These are phyloP conservation scores for Pholiota adiposa DNA, from an alignment of 1,284 basidiomycete genomes.

Conservation along the genomic window DNA sequence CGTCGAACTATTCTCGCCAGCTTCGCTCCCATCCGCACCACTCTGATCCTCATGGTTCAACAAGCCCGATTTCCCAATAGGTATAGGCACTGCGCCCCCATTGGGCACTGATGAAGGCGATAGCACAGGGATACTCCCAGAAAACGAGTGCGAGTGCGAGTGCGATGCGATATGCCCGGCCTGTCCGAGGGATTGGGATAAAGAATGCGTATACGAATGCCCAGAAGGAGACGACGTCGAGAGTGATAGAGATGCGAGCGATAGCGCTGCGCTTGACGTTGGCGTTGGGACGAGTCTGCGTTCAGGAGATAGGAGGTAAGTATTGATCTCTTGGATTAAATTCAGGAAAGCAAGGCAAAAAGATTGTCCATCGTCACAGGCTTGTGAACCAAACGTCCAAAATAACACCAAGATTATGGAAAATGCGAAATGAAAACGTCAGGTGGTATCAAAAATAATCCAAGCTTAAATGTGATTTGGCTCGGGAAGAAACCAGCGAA, in stretches of 20 bases:
- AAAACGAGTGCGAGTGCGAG: slow-evolving; percentile 11
- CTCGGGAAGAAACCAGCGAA: neutral
- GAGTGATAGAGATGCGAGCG: slow-evolving; percentile 55
- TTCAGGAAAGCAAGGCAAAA: neutral
- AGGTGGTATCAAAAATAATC: neutral
- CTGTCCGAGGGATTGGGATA: slow-evolving; percentile 10
- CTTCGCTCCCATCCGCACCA: neutral
- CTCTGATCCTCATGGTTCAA: neutral
- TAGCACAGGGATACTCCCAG: slow-evolving; percentile 10
- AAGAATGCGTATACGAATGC: slow-evolving; percentile 14
- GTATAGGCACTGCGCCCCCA: slow-evolving; percentile 8
- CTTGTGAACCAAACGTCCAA: neutral
- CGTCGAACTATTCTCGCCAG: slow-evolving; percentile 19
- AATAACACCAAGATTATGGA: neutral
- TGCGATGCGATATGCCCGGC: neutral
- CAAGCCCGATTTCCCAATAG: neutral
- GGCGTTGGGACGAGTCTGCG: slow-evolving; percentile 15
- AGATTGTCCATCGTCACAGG: neutral
- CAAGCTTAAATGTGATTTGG: neutral
- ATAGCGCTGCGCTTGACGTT: slow-evolving; percentile 50
- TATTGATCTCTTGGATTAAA: neutral
- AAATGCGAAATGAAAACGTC: neutral
- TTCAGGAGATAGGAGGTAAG: neutral
- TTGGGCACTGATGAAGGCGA: slow-evolving; percentile 16
- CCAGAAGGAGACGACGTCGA: slow-evolving; percentile 50